Percentiles rank a stretch among this genome's conserved stretches.
Evolutionary conservation across 192 early-diverging fungal genomes (phyloP).

Genomic region (Coemansia sp.): DNA sequence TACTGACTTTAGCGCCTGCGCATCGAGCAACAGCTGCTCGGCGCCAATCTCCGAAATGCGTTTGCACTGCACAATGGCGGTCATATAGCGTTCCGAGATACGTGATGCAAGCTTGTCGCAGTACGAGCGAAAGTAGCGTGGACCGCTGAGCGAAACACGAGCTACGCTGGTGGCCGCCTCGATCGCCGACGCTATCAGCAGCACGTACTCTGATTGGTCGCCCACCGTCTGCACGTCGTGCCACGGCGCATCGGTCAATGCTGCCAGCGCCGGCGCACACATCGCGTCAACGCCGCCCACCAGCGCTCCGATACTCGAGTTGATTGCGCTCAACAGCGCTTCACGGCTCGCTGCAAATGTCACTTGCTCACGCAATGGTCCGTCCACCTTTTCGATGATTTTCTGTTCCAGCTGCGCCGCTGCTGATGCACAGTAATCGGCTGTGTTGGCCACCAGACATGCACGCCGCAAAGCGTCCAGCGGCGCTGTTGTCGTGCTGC

Average conservation of each 20-base stretch:
- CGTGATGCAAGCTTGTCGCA: slow-evolving; percentile 92
- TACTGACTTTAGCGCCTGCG: slow-evolving; percentile 84
- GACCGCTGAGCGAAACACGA: slow-evolving; percentile 63
- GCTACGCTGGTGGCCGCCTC: slow-evolving; percentile 58
- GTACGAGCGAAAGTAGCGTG: slow-evolving; percentile 82
- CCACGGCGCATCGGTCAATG: slow-evolving; percentile 82
- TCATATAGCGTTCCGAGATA: slow-evolving; percentile 67
- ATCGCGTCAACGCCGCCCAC: slow-evolving; percentile 65
- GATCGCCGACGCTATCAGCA: slow-evolving; percentile 62
- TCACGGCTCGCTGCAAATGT: slow-evolving; percentile 77
- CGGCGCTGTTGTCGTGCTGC: slow-evolving; percentile 56
- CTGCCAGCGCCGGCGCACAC: slow-evolving; percentile 67
- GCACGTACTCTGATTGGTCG: slow-evolving; percentile 90
- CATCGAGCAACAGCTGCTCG: slow-evolving; percentile 95
- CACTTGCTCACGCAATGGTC: slow-evolving; percentile 65
- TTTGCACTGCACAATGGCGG: slow-evolving; percentile 71
- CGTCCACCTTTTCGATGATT: slow-evolving; percentile 79
- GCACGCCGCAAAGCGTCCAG: slow-evolving; percentile 69
- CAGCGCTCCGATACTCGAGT: slow-evolving; percentile 65
- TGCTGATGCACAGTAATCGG: slow-evolving; percentile 89
- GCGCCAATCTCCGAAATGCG: slow-evolving; percentile 92
- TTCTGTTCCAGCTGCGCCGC: slow-evolving; percentile 87
- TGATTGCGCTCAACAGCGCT: slow-evolving; percentile 67
- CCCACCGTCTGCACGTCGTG: slow-evolving; percentile 80
- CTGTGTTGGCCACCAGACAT: slow-evolving; percentile 87